phyloP scores from a whole-genome alignment of 108 stramenopile genomes.

The Stephanodiscus minutulus region DNA sequence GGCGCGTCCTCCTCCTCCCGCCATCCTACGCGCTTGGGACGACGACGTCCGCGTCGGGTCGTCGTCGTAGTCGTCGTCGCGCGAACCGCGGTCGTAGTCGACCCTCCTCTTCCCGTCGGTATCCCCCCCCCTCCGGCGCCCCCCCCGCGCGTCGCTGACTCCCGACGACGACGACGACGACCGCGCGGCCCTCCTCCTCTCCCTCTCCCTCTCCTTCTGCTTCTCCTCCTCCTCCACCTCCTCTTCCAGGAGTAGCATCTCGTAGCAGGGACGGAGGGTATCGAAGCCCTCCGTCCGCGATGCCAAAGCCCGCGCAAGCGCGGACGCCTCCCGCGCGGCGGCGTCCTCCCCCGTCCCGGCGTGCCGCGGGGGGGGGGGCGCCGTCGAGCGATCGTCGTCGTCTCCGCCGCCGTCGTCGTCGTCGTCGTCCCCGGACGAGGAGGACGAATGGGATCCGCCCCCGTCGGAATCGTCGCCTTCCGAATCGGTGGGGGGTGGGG shows the following conservation, averaged over 20 bases:
- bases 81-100: constrained; percentile 6
- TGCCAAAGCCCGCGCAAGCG: constrained; percentile 33
- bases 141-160: neutral
- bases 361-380: neutral
- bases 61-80: neutral
- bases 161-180: neutral
- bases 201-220: constrained; percentile 43
- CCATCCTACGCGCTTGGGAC: no score
- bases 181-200: no score
- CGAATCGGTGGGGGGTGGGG: neutral
- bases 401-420: no score
- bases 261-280: constrained; percentile 28
- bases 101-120: neutral
- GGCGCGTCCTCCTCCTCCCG: no score
- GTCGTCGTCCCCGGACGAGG: no score
- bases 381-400: neutral
- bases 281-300: constrained; percentile 41
- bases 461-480: no score
- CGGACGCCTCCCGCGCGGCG: constrained; percentile 18
- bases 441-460: no score
- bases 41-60: neutral
- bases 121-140: neutral
- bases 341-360: constrained; percentile 7
- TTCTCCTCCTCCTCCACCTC: constrained; percentile 25
- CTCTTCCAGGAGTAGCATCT: constrained; percentile 30